A percentile compares a stretch with the other conserved stretches of the same genome.
phyloP scores from a whole-genome alignment of 768 basidiomycete genomes.

The Macrolepiota fuliginosa region DNA sequence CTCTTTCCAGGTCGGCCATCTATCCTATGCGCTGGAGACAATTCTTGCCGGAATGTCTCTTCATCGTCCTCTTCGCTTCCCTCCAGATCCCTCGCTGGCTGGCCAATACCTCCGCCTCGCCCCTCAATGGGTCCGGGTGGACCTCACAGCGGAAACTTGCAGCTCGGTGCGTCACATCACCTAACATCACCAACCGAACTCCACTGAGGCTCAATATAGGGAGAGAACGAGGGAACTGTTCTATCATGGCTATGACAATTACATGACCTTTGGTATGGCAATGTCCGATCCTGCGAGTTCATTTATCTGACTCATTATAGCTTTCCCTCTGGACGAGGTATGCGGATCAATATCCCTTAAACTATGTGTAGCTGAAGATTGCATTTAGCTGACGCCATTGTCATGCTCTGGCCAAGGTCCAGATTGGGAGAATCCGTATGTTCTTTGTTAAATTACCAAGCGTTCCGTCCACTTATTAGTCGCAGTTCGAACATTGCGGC shows the following conservation, averaged over 20 bases:
- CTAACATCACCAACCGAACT: background rate
- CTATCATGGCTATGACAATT: slow-evolving; percentile 88
- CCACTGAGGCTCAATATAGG: slow-evolving; percentile 32
- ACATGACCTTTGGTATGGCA: slow-evolving; percentile 75
- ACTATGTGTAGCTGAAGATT: slow-evolving; percentile 6
- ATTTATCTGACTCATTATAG: slow-evolving; percentile 33
- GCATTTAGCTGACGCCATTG: slow-evolving; percentile 74
- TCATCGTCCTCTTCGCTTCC: slow-evolving; percentile 4
- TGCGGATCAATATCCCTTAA: background rate
- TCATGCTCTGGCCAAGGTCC: slow-evolving; percentile 88
- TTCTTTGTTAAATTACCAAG: slow-evolving; percentile 12
- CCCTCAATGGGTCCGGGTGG: slow-evolving; percentile 43
- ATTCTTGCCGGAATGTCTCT: slow-evolving; percentile 47
- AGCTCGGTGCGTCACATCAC: slow-evolving; percentile 44
- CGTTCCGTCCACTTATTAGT: slow-evolving; percentile 11
- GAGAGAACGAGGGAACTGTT: slow-evolving; percentile 75
- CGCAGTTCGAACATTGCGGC: slow-evolving; percentile 65
- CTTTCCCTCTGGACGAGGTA: slow-evolving; percentile 88
- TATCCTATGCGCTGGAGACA: slow-evolving; percentile 47
- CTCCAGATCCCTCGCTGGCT: slow-evolving; percentile 25
- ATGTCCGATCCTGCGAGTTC: background rate
- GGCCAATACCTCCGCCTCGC: slow-evolving; percentile 29
- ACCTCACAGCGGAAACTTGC: slow-evolving; percentile 53
- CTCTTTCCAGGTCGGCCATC: slow-evolving; percentile 9
- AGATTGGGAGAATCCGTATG: slow-evolving; percentile 81